These are phyloP conservation scores for Reutealis trisperma DNA, from an alignment of 345 rosid genomes.

Conservation along the genomic window DNA sequence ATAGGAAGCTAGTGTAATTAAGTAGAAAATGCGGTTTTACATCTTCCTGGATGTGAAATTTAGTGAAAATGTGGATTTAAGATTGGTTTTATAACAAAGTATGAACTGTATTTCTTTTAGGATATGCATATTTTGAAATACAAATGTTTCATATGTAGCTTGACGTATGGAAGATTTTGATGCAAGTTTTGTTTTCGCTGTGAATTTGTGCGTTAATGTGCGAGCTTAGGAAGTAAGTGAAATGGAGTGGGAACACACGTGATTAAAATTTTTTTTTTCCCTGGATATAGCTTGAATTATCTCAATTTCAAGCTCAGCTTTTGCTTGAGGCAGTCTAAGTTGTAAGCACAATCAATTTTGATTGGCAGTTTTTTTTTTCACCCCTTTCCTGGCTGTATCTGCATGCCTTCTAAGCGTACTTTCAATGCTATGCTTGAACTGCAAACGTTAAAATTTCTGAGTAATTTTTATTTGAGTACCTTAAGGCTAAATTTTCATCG, in stretches of 20 bases:
- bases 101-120: no score
- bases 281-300: not conserved
- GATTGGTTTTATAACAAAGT: not conserved
- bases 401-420: not conserved
- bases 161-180: not conserved
- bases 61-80: not conserved
- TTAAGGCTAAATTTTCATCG: not conserved
- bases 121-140: not conserved
- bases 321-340: not conserved
- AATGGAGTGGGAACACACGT: not conserved
- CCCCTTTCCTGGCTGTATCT: not conserved
- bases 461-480: not conserved
- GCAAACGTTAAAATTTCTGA: not conserved
- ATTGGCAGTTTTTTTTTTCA: not conserved
- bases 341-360: not conserved
- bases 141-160: not conserved
- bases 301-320: not conserved
- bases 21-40: not conserved
- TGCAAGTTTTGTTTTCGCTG: not conserved
- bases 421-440: not conserved
- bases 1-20: not conserved
- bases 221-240: not conserved
- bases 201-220: not conserved
- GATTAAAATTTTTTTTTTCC: not conserved
- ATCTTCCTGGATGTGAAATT: not conserved